Evolutionary conservation across 495 filamentous ascomycete genomes (phyloP), one percentile per base, ranked within the genome.

Genomic region (Hypoxylon cercidicola): DNA sequence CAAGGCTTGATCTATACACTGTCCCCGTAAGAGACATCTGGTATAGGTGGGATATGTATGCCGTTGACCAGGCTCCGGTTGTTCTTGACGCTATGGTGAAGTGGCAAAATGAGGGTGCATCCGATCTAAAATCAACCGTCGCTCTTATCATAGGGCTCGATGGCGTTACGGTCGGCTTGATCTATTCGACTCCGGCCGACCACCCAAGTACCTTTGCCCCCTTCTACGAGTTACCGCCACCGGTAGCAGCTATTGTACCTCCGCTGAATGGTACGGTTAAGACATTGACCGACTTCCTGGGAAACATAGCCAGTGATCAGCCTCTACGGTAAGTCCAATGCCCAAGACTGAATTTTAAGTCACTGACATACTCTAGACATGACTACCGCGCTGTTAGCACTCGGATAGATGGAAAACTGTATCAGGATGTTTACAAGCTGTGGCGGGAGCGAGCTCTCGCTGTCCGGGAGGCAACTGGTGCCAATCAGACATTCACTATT

Each of bases 1-100:
- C 82, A 11, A 70, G 74, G 5, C 79, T 79, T 41, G 76, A 84
- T 32, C 25, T 83, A 5, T 35, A 69, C 28, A 67, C 64, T 15
- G 23, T 73, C 2, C 69, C 74, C 16, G 41, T 71, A 43, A 16
- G 30, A 28, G 65, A 68, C 20, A 64, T 74, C 13, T 74, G 72
- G 72, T 68, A 60, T 20, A 37, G 61, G 21, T 32, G 30, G 0
- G 49, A 21, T 15, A 9, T 60, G 4, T 74, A 68, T 23, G 7
- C 62, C 1, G n/a, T 53, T 0, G 39, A 60, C 4, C 43, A 72
- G 16, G 58, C 21, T 15, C 13, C 11, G 10, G 47, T n/a, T 13
- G 3, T 74, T 12, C 44, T 74, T 3, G 62, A 62, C 11, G 48
- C 69, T 1, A 43, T 70, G 5, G 66, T 45, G 4, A 40, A 58